Evolutionary conservation across 495 filamentous ascomycete species (phyloP), one percentile per base, ranked within the genome.

Genomic region (Hypoxylon rickii): DNA sequence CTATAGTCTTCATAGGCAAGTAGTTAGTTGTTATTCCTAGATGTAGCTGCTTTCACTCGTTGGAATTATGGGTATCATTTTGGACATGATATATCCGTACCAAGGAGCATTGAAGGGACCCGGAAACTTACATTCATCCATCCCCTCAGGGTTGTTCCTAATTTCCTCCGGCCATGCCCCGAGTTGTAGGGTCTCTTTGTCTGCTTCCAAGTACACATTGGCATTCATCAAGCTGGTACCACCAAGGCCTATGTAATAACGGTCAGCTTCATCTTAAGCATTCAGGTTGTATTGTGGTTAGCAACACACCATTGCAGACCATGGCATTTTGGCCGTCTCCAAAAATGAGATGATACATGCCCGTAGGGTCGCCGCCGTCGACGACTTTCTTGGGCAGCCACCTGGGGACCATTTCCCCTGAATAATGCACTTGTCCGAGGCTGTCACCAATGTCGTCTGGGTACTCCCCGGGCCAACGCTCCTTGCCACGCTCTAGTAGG

Each of bases 391-490:
- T 75, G 22, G 66, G 64, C 5, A 76, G 13, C 45, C 64, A 65
- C 0, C 64, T 61, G 4, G 79, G 77, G 4, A 75, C 69, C 10
- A 79, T 66, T 16, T 76, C 72, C 12, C 86, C 85, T n/a, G 83
- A 83, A 34, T 79, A 68, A 29, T 83, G 83, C 19, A 86, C 32
- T 43, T 85, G 73, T 3, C 58, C 65, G 12, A 75, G 10, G 1
- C 74, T 73, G 17, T 84, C 82, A 7, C 55, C 17, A 0, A 78
- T 60, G 2, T 69, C 70, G 12, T 64, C 70, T 1, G 83, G 83
- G 58, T 84, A 89, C 64, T 86, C 82, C 11, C 85, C 84, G 16
- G 85, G 83, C 81, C 84, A 85, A 64, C 72, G 76, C 70, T 89
- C 85, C 47, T 76, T 72, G 31, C 84, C 85, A 17, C 81, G 69